Percentiles rank a stretch among this genome's conserved stretches.
Evolutionary conservation across 768 basidiomycete genomes (phyloP).

Genomic region (Suillus ampliporus): DNA sequence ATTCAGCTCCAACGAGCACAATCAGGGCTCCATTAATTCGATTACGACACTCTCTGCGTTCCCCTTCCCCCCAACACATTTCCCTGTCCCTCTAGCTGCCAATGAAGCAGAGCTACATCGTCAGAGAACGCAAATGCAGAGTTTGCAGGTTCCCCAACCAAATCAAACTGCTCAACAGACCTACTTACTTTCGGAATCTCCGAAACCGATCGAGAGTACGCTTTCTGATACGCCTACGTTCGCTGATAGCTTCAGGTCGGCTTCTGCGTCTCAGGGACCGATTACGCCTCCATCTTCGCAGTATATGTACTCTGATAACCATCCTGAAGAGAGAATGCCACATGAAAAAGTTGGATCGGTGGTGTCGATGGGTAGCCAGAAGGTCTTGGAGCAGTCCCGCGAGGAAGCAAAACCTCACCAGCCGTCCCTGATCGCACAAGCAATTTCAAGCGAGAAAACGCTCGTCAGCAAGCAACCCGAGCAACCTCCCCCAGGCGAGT

Average conservation of each 20-base stretch:
- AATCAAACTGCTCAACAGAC: slow-evolving; percentile 14
- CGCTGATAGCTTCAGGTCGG: slow-evolving; percentile 9
- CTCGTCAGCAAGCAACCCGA: slow-evolving; percentile 26
- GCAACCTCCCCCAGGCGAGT: slow-evolving; percentile 34
- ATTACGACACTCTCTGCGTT: slow-evolving; percentile 77
- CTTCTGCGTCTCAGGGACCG: slow-evolving; percentile 14
- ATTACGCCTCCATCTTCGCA: slow-evolving; percentile 12
- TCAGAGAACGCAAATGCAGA: slow-evolving; percentile 32
- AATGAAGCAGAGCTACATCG: slow-evolving; percentile 32
- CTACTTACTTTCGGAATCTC: slow-evolving; percentile 26
- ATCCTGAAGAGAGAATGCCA: neutral
- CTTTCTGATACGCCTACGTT: slow-evolving; percentile 11
- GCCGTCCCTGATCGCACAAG: slow-evolving; percentile 27
- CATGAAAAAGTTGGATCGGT: slow-evolving; percentile 6
- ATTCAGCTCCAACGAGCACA: slow-evolving; percentile 21
- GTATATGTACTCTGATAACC: slow-evolving; percentile 12
- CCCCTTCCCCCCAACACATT: slow-evolving; percentile 74
- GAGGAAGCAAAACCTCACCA: slow-evolving; percentile 23
- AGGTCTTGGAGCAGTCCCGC: neutral
- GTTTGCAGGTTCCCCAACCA: slow-evolving; percentile 22
- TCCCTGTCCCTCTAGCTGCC: slow-evolving; percentile 59
- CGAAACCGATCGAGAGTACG: slow-evolving; percentile 18
- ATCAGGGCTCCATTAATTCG: slow-evolving; percentile 45
- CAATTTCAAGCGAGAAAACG: slow-evolving; percentile 22
- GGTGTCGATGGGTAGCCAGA: slow-evolving; percentile 1